phyloP scores from a whole-genome alignment of 2,329 filamentous ascomycete genomes.

The Ophiostoma perfectum region DNA sequence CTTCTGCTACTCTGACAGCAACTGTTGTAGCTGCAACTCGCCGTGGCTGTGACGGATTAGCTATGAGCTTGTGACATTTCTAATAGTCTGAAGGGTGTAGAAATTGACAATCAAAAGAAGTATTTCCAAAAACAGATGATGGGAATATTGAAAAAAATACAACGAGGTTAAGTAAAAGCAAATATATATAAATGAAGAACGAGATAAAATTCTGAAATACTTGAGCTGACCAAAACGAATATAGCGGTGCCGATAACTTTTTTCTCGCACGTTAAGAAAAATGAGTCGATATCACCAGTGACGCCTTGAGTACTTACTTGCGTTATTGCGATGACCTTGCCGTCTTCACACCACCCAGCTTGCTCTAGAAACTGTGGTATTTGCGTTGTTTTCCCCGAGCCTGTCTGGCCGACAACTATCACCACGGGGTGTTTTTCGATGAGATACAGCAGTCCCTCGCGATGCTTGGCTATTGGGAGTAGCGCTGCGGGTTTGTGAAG shows the following conservation, averaged over 20 bases:
- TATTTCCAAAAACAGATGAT: not conserved
- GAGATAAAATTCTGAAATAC: not conserved
- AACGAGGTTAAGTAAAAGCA: not conserved
- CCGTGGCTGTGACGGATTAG: slow-evolving; percentile 56
- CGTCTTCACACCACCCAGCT: slow-evolving; percentile 81
- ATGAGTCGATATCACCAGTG: not conserved
- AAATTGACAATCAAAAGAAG: no score
- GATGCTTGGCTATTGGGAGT: slow-evolving; percentile 81
- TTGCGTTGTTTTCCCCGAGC: slow-evolving; percentile 92
- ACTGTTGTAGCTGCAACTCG: slow-evolving; percentile 88
- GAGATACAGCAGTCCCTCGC: slow-evolving; percentile 73
- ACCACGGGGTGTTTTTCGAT: slow-evolving; percentile 80
- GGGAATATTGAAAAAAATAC: not conserved
- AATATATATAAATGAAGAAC: not conserved
- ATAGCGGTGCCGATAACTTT: not conserved
- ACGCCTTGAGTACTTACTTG: slow-evolving; percentile 45
- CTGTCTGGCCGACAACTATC: slow-evolving; percentile 88
- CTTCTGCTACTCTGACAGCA: slow-evolving; percentile 80
- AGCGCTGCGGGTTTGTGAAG: slow-evolving; percentile 79
- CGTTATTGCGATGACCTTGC: slow-evolving; percentile 79
- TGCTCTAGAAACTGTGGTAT: slow-evolving; percentile 86
- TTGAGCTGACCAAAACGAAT: not conserved
- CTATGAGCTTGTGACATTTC: not conserved
- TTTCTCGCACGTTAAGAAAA: not conserved
- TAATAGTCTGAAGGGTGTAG: no score